Base-by-base conservation (phyloP, 208 protist species). In the Entamoeba nuttalli region DNA sequence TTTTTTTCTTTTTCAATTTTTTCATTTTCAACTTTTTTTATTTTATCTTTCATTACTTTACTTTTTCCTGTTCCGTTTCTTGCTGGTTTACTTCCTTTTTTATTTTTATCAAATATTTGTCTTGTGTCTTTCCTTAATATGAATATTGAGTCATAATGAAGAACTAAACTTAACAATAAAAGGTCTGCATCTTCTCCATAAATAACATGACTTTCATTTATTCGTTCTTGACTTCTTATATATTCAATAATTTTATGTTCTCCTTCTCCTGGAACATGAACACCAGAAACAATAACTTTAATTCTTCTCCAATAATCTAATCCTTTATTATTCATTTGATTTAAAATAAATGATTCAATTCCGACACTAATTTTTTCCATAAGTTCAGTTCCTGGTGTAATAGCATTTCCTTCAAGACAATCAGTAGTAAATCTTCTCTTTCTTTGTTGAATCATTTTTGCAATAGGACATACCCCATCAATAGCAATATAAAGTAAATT, bases 161-260 rank as follows among this genome's bases (percentile, higher is more conserved):
- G 99, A 4, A 98, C 98, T n/a, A 99, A 96, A 11, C 98, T 97
- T 11, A 99, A 97, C 97, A 99, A 99, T 95, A 99, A 99, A 52
- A 99, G 97, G 97, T 99, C 99, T 15, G 99, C 99, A 97, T 99
- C 99, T 97, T 99, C 98, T 52, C 99, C 99, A 97, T 99, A 94
- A 5, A 95, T 30, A 25, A 2, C 0, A 51, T 95, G 95, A n/a
- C 4, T 4, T 2, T 17, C 2, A 30, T 73, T 95, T 25, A 44
- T 15, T 17, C 35, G 0, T 11, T 95, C 0, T 35, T 96, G 93
- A 0, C 11, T 25, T 62, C 98, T 97, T 95, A 99, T 98, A 97
- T 98, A 99, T 96, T 98, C 98, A 97, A 98, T 98, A 50, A 98
- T 97, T 96, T 98, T 98, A 96, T 98, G 98, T 96, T 98, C 98